Base-by-base conservation (phyloP, 805 yeast species). In the Kurtzmaniella fragi region DNA sequence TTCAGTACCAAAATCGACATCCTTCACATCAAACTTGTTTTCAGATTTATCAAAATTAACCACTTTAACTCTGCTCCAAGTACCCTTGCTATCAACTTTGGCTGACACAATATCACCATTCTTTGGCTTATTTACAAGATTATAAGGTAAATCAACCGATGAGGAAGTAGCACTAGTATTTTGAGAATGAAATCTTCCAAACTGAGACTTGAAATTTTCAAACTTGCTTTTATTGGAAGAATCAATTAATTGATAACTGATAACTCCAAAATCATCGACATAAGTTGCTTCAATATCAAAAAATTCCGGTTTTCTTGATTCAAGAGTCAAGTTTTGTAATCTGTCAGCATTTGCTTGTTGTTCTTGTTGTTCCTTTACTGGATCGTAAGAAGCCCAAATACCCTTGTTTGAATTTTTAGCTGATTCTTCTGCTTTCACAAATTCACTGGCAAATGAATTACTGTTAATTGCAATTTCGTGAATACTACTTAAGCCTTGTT, bases 381-480 rank as follows among this genome's bases (percentile, higher is more conserved):
- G 70, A 40, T 71, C 80, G 52, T 75, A 82, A 47, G 75, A 56
- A 23, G 62, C 59, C 96, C 96, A 88, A 5, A 86, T 34, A 12
- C 95, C 95, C 47, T 70, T 56, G 49, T 70, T 73, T 26, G 57
- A 61, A 1, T 50, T 50, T 53, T 73, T 72, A 2, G 96, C 95
- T 8, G 53, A 54, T 25, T 71, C 77, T 58, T 85, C 84, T 9
- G 89, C 86, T 17, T 69, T 76, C 33, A 65, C 58, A 25, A 87
- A 69, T 40, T 75, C 78, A 26, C 69, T 52, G 34, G 68, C 77
- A 48, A 65, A 75, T 30, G 79, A 75, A 37, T 84, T 78, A 35
- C 75, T 75, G 33, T 64, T 57, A 6, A 84, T 76, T 1, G 91
- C 82, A 37, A 75, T 71, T 37, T 75, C 86, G 51, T 86, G 91